Conservation (phyloP, 108 stramenopile species). For the Skeletonema marinoi region DNA sequence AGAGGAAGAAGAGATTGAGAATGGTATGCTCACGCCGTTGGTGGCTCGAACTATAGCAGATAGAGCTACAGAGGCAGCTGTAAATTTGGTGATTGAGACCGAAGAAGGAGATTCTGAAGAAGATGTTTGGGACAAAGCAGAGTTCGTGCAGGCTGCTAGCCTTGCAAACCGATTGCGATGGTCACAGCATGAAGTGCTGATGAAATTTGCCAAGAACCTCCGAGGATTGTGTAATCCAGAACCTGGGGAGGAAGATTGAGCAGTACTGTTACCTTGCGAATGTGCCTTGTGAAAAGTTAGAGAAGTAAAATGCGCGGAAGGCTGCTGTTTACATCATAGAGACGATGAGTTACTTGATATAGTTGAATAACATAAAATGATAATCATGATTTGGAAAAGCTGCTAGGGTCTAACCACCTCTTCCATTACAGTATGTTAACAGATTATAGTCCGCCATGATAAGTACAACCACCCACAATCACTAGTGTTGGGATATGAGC, state of each 20-base stretch:
- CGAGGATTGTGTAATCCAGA: not conserved
- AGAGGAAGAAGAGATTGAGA: constrained; percentile 10
- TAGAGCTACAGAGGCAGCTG: constrained; percentile 56
- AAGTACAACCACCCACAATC: not conserved
- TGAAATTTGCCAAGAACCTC: constrained; percentile 57
- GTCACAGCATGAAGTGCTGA: constrained; percentile 56
- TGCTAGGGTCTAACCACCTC: not conserved
- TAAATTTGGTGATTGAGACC: constrained; percentile 48
- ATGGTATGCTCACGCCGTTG: constrained; percentile 45
- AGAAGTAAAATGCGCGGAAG: not conserved
- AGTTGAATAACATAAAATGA: not conserved
- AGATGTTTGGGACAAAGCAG: constrained; percentile 19
- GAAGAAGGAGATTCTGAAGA: constrained; percentile 24
- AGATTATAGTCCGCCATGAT: not conserved
- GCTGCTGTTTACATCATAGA: not conserved
- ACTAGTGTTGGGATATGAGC: not conserved
- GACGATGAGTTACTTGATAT: not conserved
- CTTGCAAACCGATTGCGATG: constrained; percentile 56
- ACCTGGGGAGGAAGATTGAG: not conserved
- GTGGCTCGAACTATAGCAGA: constrained; percentile 56
- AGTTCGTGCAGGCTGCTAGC: constrained; percentile 41
- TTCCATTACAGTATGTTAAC: constrained; percentile 8
- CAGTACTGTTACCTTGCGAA: not conserved
- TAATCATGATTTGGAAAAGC: not conserved
- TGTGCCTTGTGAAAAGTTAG: no score